Base-by-base conservation (phyloP, 2,329 filamentous ascomycete genomes). In the Neopestalotiopsis clavispora region DNA sequence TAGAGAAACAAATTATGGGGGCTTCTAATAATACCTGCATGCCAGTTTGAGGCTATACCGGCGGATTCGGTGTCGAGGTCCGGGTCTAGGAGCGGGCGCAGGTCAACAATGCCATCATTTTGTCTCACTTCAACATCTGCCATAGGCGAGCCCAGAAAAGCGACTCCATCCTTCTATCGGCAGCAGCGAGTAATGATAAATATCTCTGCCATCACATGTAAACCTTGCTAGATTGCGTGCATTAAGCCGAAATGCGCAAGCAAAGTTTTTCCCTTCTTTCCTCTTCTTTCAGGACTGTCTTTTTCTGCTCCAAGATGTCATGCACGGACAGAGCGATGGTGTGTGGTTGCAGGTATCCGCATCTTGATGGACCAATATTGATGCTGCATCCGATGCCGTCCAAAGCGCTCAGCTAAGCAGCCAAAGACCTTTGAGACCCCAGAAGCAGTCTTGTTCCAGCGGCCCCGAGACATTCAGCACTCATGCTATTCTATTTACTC, bases 81-180 rank as follows among this genome's bases (percentile, higher is more conserved):
- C 30, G 52, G 49, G 34, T 10, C 17, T 30, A 66, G 12, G 38
- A 30, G 52, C 32, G 40, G 56, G 52, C 52, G 65, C 17, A 58
- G 64, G 28, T 30, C 49, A 40, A 69, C 40, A 64, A 52, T 65
- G 68, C 32, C 68, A 65, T 67, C 68, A 69, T 67, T 14, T 62
- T 69, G 68, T 69, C 68, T 69, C 34, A 67, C 42, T 67, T 63
- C 23, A 49, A 17, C 58, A 23, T 40, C 30, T 12, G 28, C 34
- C 20, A 67, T 69, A 60, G 65, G 68, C n/a, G 59, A 61, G 30
- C 45, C 23, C 32, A 67, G 49, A 52, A 32, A 45, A 45, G 58
- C 60, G 59, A 49, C 14, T 42, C 17, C 20, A 20, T 17, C 20
- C 12, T 56, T 14, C 34, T n/a, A 40, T 67, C 61, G 66, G 65